phyloP scores from a whole-genome alignment of 176 grass and related monocot genomes.

The Cymbopogon citratus region DNA sequence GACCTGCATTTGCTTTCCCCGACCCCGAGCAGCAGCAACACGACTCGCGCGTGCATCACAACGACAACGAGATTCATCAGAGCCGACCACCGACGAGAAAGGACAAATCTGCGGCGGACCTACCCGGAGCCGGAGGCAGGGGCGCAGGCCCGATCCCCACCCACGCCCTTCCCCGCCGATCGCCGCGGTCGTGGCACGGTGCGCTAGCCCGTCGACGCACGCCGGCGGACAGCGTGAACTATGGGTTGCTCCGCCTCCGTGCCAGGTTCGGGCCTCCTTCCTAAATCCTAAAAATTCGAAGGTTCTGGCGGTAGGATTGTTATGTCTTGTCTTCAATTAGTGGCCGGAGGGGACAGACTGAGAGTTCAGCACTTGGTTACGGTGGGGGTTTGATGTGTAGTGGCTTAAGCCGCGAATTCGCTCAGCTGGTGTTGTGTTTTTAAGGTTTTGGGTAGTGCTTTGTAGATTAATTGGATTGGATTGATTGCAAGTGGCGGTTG shows the following conservation, averaged over 20 bases:
- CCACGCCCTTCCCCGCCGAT: not conserved
- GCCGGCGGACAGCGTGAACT: not conserved
- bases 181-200: not conserved
- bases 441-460: not conserved
- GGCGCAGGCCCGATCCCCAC: constrained; percentile 6
- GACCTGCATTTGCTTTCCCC: constrained; percentile 10
- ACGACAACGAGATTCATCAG: not conserved
- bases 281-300: not conserved
- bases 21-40: constrained; percentile 1
- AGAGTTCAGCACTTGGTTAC: not conserved
- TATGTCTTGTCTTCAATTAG: constrained; percentile 1
- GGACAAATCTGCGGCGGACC: not conserved
- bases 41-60: constrained; percentile 4
- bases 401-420: not conserved
- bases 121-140: not conserved
- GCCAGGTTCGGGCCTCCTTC: constrained; percentile 39
- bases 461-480: not conserved
- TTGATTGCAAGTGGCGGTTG: not conserved
- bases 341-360: not conserved
- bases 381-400: not conserved
- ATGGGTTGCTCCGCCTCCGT: constrained; percentile 86
- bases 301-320: not conserved
- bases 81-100: not conserved
- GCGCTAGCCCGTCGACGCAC: not conserved
- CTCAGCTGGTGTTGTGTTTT: not conserved